phyloP scores from a whole-genome alignment of 352 stramenopile genomes.

The Phytophthora fragariaefolia region DNA sequence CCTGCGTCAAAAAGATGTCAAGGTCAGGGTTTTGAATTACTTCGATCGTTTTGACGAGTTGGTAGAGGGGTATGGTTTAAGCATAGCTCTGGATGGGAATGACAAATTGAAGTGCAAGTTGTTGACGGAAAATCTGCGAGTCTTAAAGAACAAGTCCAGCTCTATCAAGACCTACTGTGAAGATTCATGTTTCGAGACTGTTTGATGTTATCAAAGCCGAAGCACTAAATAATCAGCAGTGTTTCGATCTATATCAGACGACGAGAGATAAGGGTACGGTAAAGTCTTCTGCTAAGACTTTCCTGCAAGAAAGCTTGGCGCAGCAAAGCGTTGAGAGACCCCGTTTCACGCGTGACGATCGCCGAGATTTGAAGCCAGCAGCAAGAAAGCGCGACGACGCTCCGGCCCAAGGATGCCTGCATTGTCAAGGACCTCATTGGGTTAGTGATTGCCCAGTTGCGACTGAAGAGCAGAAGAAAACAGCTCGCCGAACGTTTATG shows the following conservation, averaged over 20 bases:
- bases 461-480: constrained; percentile 7
- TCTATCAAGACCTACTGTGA: constrained; percentile 9
- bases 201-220: constrained; percentile 6
- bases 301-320: neutral
- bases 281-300: neutral
- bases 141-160: neutral
- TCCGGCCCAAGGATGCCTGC: neutral
- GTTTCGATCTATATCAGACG: constrained; percentile 5
- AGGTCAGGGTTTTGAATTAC: constrained; percentile 3
- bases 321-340: neutral
- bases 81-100: neutral
- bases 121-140: constrained; percentile 2
- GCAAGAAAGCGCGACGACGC: neutral
- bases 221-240: constrained; percentile 7
- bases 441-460: constrained; percentile 3
- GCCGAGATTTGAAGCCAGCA: neutral
- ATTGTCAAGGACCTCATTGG: constrained; percentile 2
- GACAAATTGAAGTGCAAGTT: constrained; percentile 11
- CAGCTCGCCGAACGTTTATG: neutral
- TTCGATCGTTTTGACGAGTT: constrained; percentile 12
- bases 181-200: neutral
- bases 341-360: neutral
- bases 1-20: constrained; percentile 2
- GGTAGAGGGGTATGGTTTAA: constrained; percentile 6
- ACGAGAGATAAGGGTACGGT: neutral